Evolutionary conservation across 805 yeast species (phyloP), one percentile per base, ranked within the genome.

Genomic region (Ogataea paraovalis): DNA sequence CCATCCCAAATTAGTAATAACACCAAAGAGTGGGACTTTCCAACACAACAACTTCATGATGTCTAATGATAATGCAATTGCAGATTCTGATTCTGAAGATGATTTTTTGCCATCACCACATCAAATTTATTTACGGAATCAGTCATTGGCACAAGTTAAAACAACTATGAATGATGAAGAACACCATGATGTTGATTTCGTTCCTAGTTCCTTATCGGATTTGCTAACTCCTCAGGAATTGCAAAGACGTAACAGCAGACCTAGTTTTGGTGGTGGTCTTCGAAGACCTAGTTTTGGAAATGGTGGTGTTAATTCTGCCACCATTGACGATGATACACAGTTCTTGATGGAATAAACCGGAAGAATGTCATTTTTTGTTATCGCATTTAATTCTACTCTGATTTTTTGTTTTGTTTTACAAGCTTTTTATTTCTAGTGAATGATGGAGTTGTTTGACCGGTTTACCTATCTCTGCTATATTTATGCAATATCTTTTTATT

Each of bases 171-270:
- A 30, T 41, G 45, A 42, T 19, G 46, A 44, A n/a, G 54, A 48
- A 33, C 68, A 74, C 6, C 77, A 69, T 60, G 87, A 78, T 41
- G 91, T 87, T 54, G 96, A 87, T 60, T 85, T 80, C 56, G 85
- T 90, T 3, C 97, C 97, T 1, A 81, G 84, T 5, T 79, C 91
- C 25, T 68, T 90, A 34, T 78, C 83, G n/a, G 96, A 88, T 54
- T 69, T 89, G 43, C 68, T 91, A 42, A 87, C 96, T 0, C 95
- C 96, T 0, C 86, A 80, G 54, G 96, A 90, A 61, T 66, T 85
- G 19, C 68, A 67, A 49, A 74, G 96, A 41, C 80, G 89, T 50
- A 75, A 73, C 43, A 82, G 90, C 10, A 72, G 88, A 49, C 57
- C 60, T 20, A 50, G 60, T 18, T 43, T 42, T 43, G 45, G 53